Evolutionary conservation across 1,284 basidiomycete species (phyloP), one percentile per base, ranked within the genome.

Genomic region (Puccinia novopanici): DNA sequence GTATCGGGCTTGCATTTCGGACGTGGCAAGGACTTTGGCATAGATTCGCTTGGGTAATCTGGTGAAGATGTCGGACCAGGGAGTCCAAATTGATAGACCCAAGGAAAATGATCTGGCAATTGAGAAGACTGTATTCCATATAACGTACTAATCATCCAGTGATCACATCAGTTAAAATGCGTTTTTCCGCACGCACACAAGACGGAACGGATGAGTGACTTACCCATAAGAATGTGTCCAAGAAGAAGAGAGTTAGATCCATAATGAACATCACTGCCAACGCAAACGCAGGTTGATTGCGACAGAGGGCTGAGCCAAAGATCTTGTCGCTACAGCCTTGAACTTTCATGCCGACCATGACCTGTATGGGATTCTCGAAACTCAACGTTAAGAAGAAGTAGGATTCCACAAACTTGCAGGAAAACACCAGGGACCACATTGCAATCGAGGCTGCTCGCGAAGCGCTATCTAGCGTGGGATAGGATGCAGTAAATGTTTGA

Each of bases 191-290:
- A n/a, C n/a, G n/a, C n/a, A 40, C 45, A 12, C 30, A 74, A 48
- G 45, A 10, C 4, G 1, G 37, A 30, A n/a, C 19, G 22, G 30
- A 48, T 48, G 2, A 24, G 27, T 24, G 30, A 80, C 78, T 48
- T 27, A 80, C 78, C 95, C 95, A 98, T 57, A 98, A 87, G 91
- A 96, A 98, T 8, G 95, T 98, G 87, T 98, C 94, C 86, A 98
- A 88, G 90, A 97, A 98, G 90, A 94, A 98, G 73, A 97, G 89
- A 70, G 92, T 91, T 57, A 97, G 87, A 85, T 97, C 94, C 94
- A 97, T 96, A 87, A 95, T 87, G 86, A 94, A 97, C 95, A 97
- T 98, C 88, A 96, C 92, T 80, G 95, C 89, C 83, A 98, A 87
- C 17, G 95, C 92, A 87, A 97, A 97, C 9, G 91, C 91, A 0